Evolutionary conservation across 192 early-diverging fungal genomes (phyloP), one percentile per base, ranked within the genome.

Genomic region (Coemansia aciculifera): DNA sequence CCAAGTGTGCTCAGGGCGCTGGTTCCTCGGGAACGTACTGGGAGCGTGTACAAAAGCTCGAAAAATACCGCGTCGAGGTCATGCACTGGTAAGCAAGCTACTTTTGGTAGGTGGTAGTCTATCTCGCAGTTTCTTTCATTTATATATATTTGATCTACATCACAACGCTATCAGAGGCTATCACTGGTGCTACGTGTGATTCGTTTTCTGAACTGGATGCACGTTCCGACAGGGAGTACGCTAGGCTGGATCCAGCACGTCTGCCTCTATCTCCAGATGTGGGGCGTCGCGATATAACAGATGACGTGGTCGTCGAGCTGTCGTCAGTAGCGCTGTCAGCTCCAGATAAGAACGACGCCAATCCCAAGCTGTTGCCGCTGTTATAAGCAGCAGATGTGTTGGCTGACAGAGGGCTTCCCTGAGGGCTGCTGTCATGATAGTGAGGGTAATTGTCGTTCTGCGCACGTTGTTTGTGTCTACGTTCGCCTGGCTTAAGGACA

Each of bases 1-100:
- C 75, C 42, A 72, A 68, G 64, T 70, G 64, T 48, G 72, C 81
- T 8, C 81, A 83, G 66, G 81, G 81, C 27, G 57, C 64, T 23
- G 81, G 76, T 11, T 61, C 72, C 4, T 60, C 69, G 1, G 81
- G 81, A 21, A 74, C 69, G 27, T 78, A 83, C 67, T 83, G 81
- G 81, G 76, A 83, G 62, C 75, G 72, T 9, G 67, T 78, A 13
- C 81, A 83, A 51, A 83, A 78, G 39, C 75, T 78, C n/a, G 81
- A 83, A 54, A 73, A 71, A 63, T 83, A 83, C 59, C 75, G 81
- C 21, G 81, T 83, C 4, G 81, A 83, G 31, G 76, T 78, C 40
- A 78, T 83, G 69, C 75, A 83, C 64, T 83, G 81, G 81, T 77
- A 69, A 59, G 49, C 21, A 34, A 5, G 4, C 13, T 27, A 29